Conservation (phyloP, 129 eudicot species). For the Lonicera japonica region DNA sequence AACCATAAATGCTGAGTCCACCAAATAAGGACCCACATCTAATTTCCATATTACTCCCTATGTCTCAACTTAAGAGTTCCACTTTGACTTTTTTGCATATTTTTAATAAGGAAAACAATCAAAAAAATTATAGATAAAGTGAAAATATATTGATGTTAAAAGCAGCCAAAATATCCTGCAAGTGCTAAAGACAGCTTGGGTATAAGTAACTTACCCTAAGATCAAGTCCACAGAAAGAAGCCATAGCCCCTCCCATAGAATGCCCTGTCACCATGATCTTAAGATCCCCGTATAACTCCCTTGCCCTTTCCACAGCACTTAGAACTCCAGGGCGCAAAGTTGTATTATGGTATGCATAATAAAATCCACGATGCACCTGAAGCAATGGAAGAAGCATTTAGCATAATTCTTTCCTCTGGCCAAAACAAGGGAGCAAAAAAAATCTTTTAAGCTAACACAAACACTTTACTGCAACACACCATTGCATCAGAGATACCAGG, state of each 20-base stretch:
- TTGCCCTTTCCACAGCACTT: slow-evolving; percentile 50
- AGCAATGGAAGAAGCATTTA: slow-evolving; percentile 13
- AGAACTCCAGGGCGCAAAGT: slow-evolving; percentile 72
- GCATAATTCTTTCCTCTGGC: neutral
- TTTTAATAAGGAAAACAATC: too few species aligned
- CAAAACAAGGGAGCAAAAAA: neutral
- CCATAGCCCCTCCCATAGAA: slow-evolving; percentile 99
- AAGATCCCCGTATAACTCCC: slow-evolving; percentile 54
- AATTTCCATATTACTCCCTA: too few species aligned
- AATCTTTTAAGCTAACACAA: neutral
- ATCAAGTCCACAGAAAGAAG: slow-evolving; percentile 90
- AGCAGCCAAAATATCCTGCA: neutral
- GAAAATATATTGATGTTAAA: too few species aligned
- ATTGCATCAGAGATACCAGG: slow-evolving; percentile 82
- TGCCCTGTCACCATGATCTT: slow-evolving; percentile 83
- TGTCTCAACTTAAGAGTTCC: too few species aligned
- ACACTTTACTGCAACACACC: slow-evolving; percentile 25
- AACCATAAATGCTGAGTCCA: too few species aligned
- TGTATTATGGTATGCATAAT: slow-evolving; percentile 87
- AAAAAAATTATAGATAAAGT: too few species aligned
- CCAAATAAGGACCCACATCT: too few species aligned
- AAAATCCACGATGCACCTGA: slow-evolving; percentile 98
- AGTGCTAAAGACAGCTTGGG: neutral
- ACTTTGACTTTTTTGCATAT: too few species aligned
- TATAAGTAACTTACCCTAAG: slow-evolving; percentile 57